phyloP scores from a whole-genome alignment of 2,329 filamentous ascomycete species.

The Rachicladosporium sp. region DNA sequence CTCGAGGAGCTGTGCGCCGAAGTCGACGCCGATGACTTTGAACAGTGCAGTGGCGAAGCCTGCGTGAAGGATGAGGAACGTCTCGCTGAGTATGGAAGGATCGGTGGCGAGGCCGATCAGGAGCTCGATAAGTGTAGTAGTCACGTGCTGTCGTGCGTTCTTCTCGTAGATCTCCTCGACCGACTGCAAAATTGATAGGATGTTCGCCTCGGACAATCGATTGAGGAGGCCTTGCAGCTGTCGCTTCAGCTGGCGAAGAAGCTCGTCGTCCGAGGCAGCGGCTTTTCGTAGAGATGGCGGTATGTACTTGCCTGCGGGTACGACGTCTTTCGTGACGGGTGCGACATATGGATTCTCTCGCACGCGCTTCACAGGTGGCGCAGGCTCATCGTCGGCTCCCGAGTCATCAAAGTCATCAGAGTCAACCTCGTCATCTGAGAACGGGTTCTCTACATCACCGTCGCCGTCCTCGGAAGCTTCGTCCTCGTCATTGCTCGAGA shows the following conservation, averaged over 20 bases:
- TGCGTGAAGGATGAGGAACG: constrained; percentile 79
- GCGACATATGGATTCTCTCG: constrained; percentile 85
- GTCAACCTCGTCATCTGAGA: constrained; percentile 23
- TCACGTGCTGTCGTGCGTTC: constrained; percentile 79
- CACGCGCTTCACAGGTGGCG: constrained; percentile 29
- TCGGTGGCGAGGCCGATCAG: constrained; percentile 71
- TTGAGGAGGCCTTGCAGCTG: constrained; percentile 85
- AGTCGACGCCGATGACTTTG: constrained; percentile 74
- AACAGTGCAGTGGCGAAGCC: constrained; percentile 83
- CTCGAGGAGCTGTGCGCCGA: constrained; percentile 77
- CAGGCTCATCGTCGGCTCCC: constrained; percentile 23
- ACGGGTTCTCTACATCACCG: constrained; percentile 16
- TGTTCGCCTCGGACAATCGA: constrained; percentile 79
- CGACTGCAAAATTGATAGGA: constrained; percentile 71
- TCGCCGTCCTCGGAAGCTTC: constrained; percentile 22
- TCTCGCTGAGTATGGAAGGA: constrained; percentile 66
- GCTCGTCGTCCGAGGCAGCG: constrained; percentile 52
- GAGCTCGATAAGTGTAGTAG: constrained; percentile 63
- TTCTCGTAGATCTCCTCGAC: constrained; percentile 73
- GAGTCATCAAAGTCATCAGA: constrained; percentile 19
- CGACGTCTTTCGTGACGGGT: constrained; percentile 39
- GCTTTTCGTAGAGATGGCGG: constrained; percentile 69
- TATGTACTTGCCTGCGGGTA: constrained; percentile 61
- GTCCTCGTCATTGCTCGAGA: no score
- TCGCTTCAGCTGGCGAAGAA: constrained; percentile 56